Evolutionary conservation across 2,329 filamentous ascomycete genomes (phyloP), one percentile per base, ranked within the genome.

Genomic region (Alternaria metachromatica): DNA sequence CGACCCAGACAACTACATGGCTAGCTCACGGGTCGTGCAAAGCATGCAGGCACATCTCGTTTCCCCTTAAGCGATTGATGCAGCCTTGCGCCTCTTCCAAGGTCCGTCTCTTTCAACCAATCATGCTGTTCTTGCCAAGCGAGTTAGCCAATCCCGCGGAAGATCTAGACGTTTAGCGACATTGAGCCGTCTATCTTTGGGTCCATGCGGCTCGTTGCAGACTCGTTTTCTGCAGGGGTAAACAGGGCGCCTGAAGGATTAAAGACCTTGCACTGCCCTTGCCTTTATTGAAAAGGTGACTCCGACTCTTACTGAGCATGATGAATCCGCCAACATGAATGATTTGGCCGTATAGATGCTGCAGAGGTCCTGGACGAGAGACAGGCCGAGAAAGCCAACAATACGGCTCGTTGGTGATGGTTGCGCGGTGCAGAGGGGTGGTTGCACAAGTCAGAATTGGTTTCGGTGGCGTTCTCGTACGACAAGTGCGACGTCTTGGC

Each of bases 11-110:
- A 55, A 46, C 48, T 44, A 55, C 63, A 67, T 49, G 63, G 54
- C 65, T 49, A 51, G 61, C 66, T 74, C 69, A 72, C 70, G 69
- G 71, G 71, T 72, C 57, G 37, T 51, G 57, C 50, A 51, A 60
- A 56, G 50, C 46, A 33, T 48, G 58, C 54, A 69, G 64, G 66
- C 62, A 65, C 59, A 67, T 69, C 59, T 65, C 62, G 60, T 65
- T 72, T 62, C 57, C 55, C 55, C 56, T 65, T 68, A 69, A 59
- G 69, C 66, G 56, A 56, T 55, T 44, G 46, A 56, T 61, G 60
- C 56, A 70, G 70, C 70, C 67, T 67, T 68, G 67, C 66, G 60
- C 60, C 60, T 58, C 57, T 44, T 50, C 28, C 43, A 51, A 50
- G 62, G 10, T 18, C 28, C 18, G 37, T 7, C n/a, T 23, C 49